Conservation (phyloP, 2,329 filamentous ascomycete species). For the Periconia macrospinosa region DNA sequence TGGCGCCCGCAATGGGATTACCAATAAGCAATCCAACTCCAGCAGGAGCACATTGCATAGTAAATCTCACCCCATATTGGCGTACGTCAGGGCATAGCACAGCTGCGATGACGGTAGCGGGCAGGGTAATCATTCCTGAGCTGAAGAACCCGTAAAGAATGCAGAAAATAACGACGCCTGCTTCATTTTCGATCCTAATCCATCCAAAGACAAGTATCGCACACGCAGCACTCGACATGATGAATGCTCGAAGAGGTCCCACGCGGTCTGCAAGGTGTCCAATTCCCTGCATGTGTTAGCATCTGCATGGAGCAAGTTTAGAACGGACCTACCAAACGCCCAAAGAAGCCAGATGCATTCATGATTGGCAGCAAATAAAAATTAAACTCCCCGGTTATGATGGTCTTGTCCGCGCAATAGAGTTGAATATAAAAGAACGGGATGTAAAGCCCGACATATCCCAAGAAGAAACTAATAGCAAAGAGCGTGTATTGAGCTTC, state of each 20-base stretch:
- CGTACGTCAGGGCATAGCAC: conserved; percentile 2
- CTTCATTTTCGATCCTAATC: not conserved
- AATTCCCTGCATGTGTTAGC: not conserved
- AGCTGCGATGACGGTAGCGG: not conserved
- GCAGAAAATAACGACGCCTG: conserved; percentile 1
- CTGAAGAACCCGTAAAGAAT: conserved; percentile 5
- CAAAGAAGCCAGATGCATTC: not conserved
- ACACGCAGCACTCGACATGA: not conserved
- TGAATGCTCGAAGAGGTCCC: not conserved
- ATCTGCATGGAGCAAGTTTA: not conserved
- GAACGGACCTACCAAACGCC: not conserved
- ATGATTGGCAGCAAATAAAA: conserved; percentile 1
- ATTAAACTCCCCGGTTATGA: not conserved
- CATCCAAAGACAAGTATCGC: conserved; percentile 3
- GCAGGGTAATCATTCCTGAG: not conserved
- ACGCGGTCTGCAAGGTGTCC: not conserved
- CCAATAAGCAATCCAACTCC: conserved; percentile 3
- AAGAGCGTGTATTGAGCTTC: not conserved
- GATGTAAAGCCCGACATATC: not conserved
- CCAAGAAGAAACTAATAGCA: not conserved
- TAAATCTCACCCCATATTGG: not conserved
- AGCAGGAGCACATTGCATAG: not conserved
- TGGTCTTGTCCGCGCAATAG: not conserved
- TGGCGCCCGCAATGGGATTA: not conserved
- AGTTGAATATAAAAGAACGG: conserved; percentile 3